Evolutionary conservation across 23 red algal species (phyloP).

Genomic region (Pyropia haitanensis): DNA sequence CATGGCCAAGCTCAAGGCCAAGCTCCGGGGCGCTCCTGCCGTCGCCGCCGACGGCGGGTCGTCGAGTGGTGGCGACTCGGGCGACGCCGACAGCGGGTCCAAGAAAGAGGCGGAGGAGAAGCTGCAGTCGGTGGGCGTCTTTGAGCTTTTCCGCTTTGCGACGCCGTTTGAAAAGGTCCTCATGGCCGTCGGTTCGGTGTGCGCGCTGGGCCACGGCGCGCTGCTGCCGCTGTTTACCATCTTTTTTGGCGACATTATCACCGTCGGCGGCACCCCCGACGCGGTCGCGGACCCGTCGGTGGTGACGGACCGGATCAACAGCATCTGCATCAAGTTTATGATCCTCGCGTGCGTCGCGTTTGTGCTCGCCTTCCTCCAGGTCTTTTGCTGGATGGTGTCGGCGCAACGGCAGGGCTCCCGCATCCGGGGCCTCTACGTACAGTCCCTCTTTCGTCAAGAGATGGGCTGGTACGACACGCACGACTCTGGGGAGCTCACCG

Average conservation of each 20-base stretch:
- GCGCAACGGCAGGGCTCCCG: slow-evolving; percentile 45
- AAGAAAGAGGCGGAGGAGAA: slow-evolving; percentile 14
- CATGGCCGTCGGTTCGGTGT: slow-evolving; percentile 30
- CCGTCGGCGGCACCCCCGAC: slow-evolving; percentile 16
- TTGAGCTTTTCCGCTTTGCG: slow-evolving; percentile 49
- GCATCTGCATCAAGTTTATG: slow-evolving; percentile 66
- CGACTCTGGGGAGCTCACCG: slow-evolving; percentile 62
- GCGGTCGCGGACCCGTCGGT: neutral
- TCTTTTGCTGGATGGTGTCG: slow-evolving; percentile 48
- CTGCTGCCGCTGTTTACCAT: slow-evolving; percentile 80
- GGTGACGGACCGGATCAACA: slow-evolving; percentile 40
- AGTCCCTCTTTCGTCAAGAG: slow-evolving; percentile 64
- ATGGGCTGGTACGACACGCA: slow-evolving; percentile 48
- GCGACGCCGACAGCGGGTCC: too few species aligned
- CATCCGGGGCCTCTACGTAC: slow-evolving; percentile 55
- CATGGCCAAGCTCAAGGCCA: too few species aligned
- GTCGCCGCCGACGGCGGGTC: too few species aligned
- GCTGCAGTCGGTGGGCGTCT: slow-evolving; percentile 25
- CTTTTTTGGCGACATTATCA: slow-evolving; percentile 85
- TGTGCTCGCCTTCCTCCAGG: slow-evolving; percentile 50
- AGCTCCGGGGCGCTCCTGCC: too few species aligned
- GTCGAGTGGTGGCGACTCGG: too few species aligned
- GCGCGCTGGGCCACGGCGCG: slow-evolving; percentile 53
- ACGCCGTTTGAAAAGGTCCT: slow-evolving; percentile 25
- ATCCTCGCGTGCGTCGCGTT: slow-evolving; percentile 59